Evolutionary conservation across 2,329 filamentous ascomycete genomes (phyloP), one percentile per base, ranked within the genome.

Genomic region (Paraphaeosphaeria sporulosa): DNA sequence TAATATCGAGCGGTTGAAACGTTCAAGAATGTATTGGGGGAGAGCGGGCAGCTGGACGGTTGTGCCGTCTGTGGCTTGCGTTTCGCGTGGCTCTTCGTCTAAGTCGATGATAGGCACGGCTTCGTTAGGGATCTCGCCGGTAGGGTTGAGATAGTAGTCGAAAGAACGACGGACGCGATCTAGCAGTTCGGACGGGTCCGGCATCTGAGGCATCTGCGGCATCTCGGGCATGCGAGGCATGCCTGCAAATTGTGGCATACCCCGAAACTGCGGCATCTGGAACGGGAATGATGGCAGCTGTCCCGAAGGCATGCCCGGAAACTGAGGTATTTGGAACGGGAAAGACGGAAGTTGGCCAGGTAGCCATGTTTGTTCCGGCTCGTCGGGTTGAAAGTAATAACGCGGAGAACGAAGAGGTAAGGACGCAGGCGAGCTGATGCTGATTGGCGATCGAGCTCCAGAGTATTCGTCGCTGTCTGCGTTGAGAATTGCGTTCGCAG

Each of bases 1-100:
- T 1, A 76, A 76, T 0, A 83, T 63, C 36, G 79, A 80, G 47
- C 80, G 73, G 7, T 77, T 79, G 25, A 83, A 76, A 0, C 81
- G 76, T 51, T 82, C 79, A 8, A 83, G 68, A 62, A 83, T 80
- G 44, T 82, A 81, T 59, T 81, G 80, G 0, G 81, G 73, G 9
- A 77, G 76, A 5, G 77, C 78, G 21, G 81, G 81, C 38, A 72
- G 69, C 54, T 69, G 66, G 21, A 76, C 75, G 38, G 69, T 70
- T 4, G 76, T 74, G 15, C 74, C 75, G 48, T 77, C 76, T 8
- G 73, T 75, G 17, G 75, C 73, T n/a, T 63, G 62, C 4, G 65
- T 66, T 48, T 75, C 73, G 8, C 76, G 72, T 9, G 75, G 71
- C 36, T 79, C 74, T 21, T 71, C 69, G 15, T 72, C 69, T 5